Evolutionary conservation across 164 flowering plant genomes (phyloP), one percentile per base, ranked within the genome.

Genomic region (Aristolochia fimbriata): DNA sequence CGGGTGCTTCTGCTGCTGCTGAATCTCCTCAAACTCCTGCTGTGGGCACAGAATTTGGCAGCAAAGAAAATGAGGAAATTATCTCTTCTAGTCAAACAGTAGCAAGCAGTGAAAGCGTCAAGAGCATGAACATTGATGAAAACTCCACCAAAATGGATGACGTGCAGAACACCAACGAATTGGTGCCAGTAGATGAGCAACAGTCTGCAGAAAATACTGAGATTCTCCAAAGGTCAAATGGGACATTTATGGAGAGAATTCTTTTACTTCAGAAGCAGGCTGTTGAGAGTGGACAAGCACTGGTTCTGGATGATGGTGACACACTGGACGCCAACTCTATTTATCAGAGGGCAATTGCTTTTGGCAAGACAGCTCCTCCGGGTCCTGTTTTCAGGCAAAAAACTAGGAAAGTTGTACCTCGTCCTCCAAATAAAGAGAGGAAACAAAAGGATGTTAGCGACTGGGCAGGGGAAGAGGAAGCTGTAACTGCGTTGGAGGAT

Each of bases 231-330:
- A 57, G 49, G 11, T 52, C 59, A 33, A 57, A 14, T 41, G 25
- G 70, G 24, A 51, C 68, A 19, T 73, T 75, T 61, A 69, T 68
- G 13, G 84, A 80, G 55, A 82, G 68, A 25, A 75, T 89, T 30
- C 24, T 76, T 17, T 47, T 47, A 53, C 91, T 89, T 25, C 37
- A 59, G 77, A 68, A 73, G 63, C 77, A 81, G 72, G 98, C 98
- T 58, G 64, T 87, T 62, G 87, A 83, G 62, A 64, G 41, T 61
- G 98, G 98, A 30, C 70, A 69, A 64, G 98, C 98, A 7, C 15
- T 86, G 22, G 52, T 81, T 25, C 65, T 92, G 64, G 96, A 83
- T 51, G 91, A 83, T 51, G 46, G 65, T 8, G 59, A 62, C 4
- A 20, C 62, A 50, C 60, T 88, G 68, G 88, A 93, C 77, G 96